Percentiles rank a stretch among this genome's conserved stretches.
Evolutionary conservation across 2,329 filamentous ascomycete genomes (phyloP).

Genomic region (Calonectria pteridis): DNA sequence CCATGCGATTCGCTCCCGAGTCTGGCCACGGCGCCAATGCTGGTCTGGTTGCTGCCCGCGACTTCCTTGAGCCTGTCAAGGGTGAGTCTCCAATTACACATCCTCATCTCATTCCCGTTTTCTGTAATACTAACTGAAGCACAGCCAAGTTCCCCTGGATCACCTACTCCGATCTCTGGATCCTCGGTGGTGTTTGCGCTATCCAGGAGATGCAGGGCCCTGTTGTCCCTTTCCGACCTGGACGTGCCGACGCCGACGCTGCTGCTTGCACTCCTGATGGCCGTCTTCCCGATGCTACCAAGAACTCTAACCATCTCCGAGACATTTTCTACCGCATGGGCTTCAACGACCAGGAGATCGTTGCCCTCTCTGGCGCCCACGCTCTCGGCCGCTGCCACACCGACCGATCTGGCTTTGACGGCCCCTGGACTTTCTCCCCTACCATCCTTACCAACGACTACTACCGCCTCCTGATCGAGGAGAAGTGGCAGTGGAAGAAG

Average conservation of each 20-base stretch:
- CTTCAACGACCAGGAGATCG: conserved; percentile 97
- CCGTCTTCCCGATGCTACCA: conserved; percentile 82
- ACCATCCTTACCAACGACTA: conserved; percentile 96
- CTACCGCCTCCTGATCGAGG: conserved; percentile 86
- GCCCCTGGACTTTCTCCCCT: conserved; percentile 93
- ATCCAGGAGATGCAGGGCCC: conserved; percentile 97
- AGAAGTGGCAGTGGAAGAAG: conserved; percentile 94
- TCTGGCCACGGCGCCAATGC: conserved; percentile 93
- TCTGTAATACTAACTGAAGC: conserved; percentile 19
- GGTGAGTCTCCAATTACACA: conserved; percentile 59
- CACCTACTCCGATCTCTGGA: conserved; percentile 96
- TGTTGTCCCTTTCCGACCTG: conserved; percentile 87
- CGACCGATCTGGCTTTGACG: conserved; percentile 88
- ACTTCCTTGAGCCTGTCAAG: conserved; percentile 95
- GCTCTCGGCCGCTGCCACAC: conserved; percentile 91
- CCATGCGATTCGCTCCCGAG: conserved; percentile 95
- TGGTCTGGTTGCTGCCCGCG: conserved; percentile 85
- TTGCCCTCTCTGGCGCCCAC: conserved; percentile 88
- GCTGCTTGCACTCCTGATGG: conserved; percentile 93
- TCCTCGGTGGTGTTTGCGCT: conserved; percentile 84
- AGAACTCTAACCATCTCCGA: conserved; percentile 86
- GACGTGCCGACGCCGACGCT: conserved; percentile 83
- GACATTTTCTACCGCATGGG: conserved; percentile 97
- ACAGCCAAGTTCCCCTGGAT: conserved; percentile 89
- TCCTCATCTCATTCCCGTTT: not conserved